Evolutionary conservation across 805 yeast genomes (phyloP).

Genomic region (Debaryomyces prosopidis): DNA sequence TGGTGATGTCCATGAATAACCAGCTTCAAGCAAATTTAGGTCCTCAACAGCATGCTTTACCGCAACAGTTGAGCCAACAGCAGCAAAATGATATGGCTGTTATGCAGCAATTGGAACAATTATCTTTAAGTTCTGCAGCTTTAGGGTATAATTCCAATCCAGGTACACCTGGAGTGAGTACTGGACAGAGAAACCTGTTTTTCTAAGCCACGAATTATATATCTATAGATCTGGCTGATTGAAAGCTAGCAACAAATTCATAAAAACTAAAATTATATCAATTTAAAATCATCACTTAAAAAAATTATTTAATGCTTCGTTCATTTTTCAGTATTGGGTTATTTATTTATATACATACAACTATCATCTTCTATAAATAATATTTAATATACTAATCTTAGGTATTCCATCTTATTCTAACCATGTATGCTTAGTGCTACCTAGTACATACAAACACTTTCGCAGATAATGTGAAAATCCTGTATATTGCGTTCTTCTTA

Average conservation of each 20-base stretch:
- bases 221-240: not conserved
- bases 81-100: slow-evolving; percentile 32
- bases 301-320: not conserved
- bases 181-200: slow-evolving; percentile 24
- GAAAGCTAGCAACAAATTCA: too few relatives aligned
- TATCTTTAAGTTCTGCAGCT: slow-evolving; percentile 47
- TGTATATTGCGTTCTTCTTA: not conserved
- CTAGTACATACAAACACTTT: too few relatives aligned
- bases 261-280: not conserved
- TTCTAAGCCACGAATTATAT: slow-evolving; percentile 10
- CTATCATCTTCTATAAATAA: not conserved
- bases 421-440: too few relatives aligned
- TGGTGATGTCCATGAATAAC: slow-evolving; percentile 3
- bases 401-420: not conserved
- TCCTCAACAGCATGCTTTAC: slow-evolving; percentile 3
- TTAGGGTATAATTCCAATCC: slow-evolving; percentile 47
- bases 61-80: slow-evolving; percentile 11
- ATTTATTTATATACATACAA: not conserved
- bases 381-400: not conserved
- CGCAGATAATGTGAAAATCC: too few relatives aligned
- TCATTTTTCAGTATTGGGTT: not conserved
- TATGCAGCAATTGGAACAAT: slow-evolving; percentile 48
- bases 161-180: slow-evolving; percentile 34
- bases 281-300: not conserved
- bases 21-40: slow-evolving; percentile 1